Evolutionary conservation across 1,284 basidiomycete species (phyloP), one percentile per base, ranked within the genome.

Genomic region (Xerocomus nothofagi): DNA sequence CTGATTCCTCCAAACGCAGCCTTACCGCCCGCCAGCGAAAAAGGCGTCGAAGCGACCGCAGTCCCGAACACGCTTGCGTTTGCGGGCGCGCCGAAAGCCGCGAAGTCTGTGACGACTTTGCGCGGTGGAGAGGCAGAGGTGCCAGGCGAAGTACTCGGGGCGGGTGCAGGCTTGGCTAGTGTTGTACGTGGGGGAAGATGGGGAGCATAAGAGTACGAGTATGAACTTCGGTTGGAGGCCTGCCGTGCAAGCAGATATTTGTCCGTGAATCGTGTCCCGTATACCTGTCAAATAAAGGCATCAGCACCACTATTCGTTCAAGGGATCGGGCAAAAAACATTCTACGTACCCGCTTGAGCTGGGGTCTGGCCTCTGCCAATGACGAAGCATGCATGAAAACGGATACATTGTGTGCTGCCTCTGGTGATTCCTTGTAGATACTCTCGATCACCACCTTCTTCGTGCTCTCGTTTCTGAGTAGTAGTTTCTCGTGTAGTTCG

Each of bases 361-460:
- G 73, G 1, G 89, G 86, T 46, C 87, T 79, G 2, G 93, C 96
- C 24, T 91, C 84, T 0, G 78, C 71, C 47, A 99, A 71, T 36
- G 81, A 80, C 2, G 81, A 73, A 1, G 95, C 85, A 46, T 85
- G 80, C 63, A 80, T 84, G 78, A 96, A 98, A 2, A 93, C 84
- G 30, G 83, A 73, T 14, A 98, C 92, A 64, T 99, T 99, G 71
- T 96, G 91, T 55, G 79, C 78, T 9, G 93, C 87, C 67, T 96
- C 93, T 36, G 88, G 84, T 4, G 86, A 88, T 17, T 94, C 91
- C 57, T 87, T 88, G 73, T 96, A 98, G 61, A 99, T 98, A 62
- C 92, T 95, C 66, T 98, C 95, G 53, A 99, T 89, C 53, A 93
- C 86, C 38, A 99, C 86, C 64, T 94, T 93, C 77, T 97, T 98